A percentile compares a stretch with the other conserved stretches of the same genome.
phyloP scores from a whole-genome alignment of 306 rosid genomes.

The Castanospermum australe region DNA sequence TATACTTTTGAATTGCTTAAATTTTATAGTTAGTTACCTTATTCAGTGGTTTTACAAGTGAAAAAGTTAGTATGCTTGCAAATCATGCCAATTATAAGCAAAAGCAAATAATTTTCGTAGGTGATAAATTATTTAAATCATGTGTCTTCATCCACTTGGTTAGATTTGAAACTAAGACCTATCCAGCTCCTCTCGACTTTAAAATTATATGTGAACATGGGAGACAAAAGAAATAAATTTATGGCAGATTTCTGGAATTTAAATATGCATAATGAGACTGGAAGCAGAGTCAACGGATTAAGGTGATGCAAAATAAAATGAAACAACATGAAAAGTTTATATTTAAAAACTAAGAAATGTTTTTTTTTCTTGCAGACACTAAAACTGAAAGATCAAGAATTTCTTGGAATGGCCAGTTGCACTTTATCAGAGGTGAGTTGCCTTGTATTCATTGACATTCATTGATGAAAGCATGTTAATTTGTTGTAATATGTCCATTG shows the following conservation, averaged over 20 bases:
- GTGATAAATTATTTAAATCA: neutral
- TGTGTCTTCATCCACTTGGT: neutral
- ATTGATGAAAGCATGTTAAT: constrained; percentile 3
- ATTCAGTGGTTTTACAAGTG: neutral
- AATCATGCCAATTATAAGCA: neutral
- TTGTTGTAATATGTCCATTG: neutral
- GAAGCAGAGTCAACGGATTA: neutral
- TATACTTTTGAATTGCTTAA: neutral
- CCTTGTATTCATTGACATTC: neutral
- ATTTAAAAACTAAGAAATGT: neutral
- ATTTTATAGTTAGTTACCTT: neutral
- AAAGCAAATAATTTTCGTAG: neutral
- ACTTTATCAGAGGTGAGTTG: constrained; percentile 70
- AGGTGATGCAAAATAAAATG: neutral
- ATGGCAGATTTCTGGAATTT: neutral
- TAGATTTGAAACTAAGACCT: neutral
- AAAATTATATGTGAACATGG: neutral
- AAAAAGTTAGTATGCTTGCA: neutral
- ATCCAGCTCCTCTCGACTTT: neutral
- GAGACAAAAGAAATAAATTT: neutral
- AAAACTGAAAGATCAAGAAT: constrained; percentile 73
- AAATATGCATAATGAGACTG: neutral
- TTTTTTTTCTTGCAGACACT: constrained; percentile 50
- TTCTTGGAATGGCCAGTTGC: constrained; percentile 79
- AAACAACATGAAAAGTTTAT: neutral